A percentile compares a stretch with the other conserved stretches of the same genome.
Evolutionary conservation across 106 monocot species (phyloP).

Genomic region (Narthecium ossifragum): DNA sequence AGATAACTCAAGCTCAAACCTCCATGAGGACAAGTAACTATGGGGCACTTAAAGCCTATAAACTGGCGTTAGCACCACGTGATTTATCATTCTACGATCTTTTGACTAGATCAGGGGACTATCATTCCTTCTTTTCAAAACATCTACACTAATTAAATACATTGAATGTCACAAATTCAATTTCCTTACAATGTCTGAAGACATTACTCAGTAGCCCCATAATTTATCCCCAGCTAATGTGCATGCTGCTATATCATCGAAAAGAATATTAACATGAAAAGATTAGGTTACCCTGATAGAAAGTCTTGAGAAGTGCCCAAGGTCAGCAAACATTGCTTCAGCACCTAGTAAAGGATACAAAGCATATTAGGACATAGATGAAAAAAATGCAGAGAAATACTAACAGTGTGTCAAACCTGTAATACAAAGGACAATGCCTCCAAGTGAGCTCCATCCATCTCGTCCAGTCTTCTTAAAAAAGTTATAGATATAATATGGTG

Average conservation of each 20-base stretch:
- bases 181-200: no score
- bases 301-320: constrained; percentile 79
- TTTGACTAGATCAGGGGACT: no score
- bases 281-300: constrained; percentile 55
- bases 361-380: no score
- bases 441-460: constrained; percentile 78
- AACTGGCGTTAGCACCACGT: no score
- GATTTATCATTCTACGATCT: no score
- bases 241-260: no score
- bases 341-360: constrained; percentile 37
- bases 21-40: no score
- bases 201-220: background rate
- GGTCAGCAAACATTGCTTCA: constrained; percentile 93
- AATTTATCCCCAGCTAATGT: no score
- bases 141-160: background rate
- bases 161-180: no score
- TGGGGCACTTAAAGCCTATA: no score
- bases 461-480: constrained; percentile 53
- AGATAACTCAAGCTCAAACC: no score
- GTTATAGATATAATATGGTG: constrained; percentile 62
- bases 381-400: background rate
- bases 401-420: constrained; percentile 42
- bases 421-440: constrained; percentile 70
- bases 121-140: background rate
- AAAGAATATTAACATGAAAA: background rate